phyloP scores from a whole-genome alignment of 352 stramenopile species.

The Pythium dissotocum region DNA sequence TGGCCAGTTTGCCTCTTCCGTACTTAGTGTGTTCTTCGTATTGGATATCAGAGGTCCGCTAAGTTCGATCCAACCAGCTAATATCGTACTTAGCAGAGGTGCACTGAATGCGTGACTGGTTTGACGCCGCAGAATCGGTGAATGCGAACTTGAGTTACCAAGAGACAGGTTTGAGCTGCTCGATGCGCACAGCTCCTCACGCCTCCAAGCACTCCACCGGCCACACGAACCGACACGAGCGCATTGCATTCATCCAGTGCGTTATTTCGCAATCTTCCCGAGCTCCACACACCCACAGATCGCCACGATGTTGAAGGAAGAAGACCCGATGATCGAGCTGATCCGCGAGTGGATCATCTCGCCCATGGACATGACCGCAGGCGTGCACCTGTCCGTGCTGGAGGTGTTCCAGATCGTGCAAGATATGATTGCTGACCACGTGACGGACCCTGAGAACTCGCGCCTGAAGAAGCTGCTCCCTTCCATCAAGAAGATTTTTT shows the following conservation, averaged over 20 bases:
- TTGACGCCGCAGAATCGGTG: not conserved
- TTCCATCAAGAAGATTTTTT: conserved; percentile 65
- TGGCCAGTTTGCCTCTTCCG: not conserved
- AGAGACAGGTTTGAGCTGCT: not conserved
- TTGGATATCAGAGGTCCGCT: not conserved
- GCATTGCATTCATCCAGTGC: not conserved
- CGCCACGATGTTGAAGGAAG: conserved; percentile 73
- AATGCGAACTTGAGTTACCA: not conserved
- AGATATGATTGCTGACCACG: conserved; percentile 78
- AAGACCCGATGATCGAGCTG: conserved; percentile 86
- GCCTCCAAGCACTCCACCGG: not conserved
- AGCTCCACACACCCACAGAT: not conserved
- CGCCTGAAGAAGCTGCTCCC: conserved; percentile 67
- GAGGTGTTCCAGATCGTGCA: conserved; percentile 74
- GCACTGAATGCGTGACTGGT: not conserved
- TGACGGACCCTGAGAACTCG: conserved; percentile 37
- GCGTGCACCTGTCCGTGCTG: conserved; percentile 63
- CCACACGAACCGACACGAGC: not conserved
- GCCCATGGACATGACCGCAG: conserved; percentile 53
- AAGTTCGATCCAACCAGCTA: not conserved
- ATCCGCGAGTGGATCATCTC: conserved; percentile 86
- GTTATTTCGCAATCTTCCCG: conserved; percentile 3
- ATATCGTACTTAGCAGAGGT: not conserved
- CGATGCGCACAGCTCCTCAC: not conserved
- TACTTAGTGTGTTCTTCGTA: not conserved